phyloP scores from a whole-genome alignment of 176 grass and related monocot species.

The Carex cristatella region DNA sequence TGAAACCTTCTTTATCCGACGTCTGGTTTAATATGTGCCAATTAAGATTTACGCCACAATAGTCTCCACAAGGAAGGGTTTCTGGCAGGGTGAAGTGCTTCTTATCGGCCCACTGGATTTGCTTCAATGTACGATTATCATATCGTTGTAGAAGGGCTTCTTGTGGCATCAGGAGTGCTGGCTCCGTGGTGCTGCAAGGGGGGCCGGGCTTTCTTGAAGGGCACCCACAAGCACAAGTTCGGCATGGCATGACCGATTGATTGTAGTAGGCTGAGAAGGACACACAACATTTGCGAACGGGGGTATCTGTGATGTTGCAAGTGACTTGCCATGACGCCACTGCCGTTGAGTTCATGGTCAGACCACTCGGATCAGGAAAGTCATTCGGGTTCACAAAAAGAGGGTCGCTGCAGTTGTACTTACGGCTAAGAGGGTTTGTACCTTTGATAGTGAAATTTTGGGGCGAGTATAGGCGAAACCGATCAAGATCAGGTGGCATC shows the following conservation, averaged over 20 bases:
- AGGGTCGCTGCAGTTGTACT: conserved; percentile 45
- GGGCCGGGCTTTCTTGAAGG: background rate
- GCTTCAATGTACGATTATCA: conserved; percentile 31
- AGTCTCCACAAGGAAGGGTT: conserved; percentile 54
- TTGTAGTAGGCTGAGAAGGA: conserved; percentile 65
- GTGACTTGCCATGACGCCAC: conserved; percentile 56
- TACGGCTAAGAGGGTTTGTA: conserved; percentile 35
- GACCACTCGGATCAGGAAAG: conserved; percentile 49
- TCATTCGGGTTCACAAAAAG: conserved; percentile 39
- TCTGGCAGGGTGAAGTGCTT: conserved; percentile 27
- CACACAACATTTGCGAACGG: conserved; percentile 55
- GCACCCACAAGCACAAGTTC: conserved; percentile 78
- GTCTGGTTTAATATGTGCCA: conserved; percentile 67
- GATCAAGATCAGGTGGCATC: conserved; percentile 70
- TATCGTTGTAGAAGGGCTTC: conserved; percentile 54
- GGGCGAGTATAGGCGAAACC: conserved; percentile 39
- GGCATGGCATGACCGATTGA: conserved; percentile 73
- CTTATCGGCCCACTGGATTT: conserved; percentile 28
- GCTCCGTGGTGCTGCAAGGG: conserved; percentile 41
- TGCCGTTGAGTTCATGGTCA: conserved; percentile 30
- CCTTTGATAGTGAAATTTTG: conserved; percentile 41
- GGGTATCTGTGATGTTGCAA: conserved; percentile 42
- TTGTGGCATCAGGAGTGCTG: conserved; percentile 50
- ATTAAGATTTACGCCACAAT: conserved; percentile 64
- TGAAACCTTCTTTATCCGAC: conserved; percentile 24